Evolutionary conservation across 805 yeast genomes (phyloP), one percentile per base, ranked within the genome.

Genomic region (Phaffomyces thermotolerans): DNA sequence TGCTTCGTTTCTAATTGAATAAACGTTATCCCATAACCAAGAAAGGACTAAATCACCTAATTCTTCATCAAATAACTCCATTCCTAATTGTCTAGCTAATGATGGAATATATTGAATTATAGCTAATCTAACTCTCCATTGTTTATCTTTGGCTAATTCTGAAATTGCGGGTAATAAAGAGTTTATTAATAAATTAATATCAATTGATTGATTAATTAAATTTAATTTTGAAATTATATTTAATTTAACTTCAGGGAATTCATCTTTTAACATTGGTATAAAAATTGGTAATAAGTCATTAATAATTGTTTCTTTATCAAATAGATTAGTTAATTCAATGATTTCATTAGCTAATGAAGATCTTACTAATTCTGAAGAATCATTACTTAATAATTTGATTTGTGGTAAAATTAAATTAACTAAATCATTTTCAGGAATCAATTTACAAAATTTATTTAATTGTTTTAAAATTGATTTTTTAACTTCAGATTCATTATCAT

Each of bases 11-110:
- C 99, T 81, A 48, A 93, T 90, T 6, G 98, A 90, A 66, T 79
- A 93, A 34, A 93, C 99, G 5, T 90, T 85, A 67, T 93, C 99
- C 96, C 97, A 90, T 52, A 93, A 72, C 98, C 99, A 93, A n/a
- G 90, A 84, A 77, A 93, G 77, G 58, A 96, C 93, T 54, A 93
- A 72, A 40, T 85, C 81, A 50, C 95, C 89, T 52, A 93, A 72
- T 57, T 90, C 95, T 61, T 87, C 85, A 64, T 93, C 93, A 66
- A 93, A 93, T 58, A 91, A 89, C 25, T 87, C 81, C 42, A 85
- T 90, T 25, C 99, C 99, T 47, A 93, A 72, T 67, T 93, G 98
- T 56, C 85, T 84, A 8, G 98, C 97, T 52, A 93, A 72, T 50
- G 91, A 73, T 27, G 99, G 99, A 52, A 90, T 88, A 67, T 93